A percentile compares a stretch with the other conserved stretches of the same genome.
These are phyloP conservation scores for Neoboletus subvelutipes DNA, from an alignment of 768 basidiomycete species.

Conservation along the genomic window DNA sequence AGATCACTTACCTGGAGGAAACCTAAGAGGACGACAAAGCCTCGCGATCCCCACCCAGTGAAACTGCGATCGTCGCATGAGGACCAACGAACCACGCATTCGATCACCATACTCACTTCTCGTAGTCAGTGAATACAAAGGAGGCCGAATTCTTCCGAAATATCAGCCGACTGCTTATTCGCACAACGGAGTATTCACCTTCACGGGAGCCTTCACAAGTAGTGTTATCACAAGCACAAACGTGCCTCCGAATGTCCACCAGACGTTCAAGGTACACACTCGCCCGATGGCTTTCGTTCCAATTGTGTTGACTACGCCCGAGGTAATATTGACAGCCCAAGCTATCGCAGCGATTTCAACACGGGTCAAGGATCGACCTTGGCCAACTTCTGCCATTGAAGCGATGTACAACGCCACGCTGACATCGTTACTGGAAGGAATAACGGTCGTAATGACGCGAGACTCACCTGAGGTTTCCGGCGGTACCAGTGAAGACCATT, in stretches of 20 bases:
- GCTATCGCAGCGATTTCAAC: slow-evolving; percentile 53
- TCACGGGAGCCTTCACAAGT: slow-evolving; percentile 54
- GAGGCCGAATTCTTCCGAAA: slow-evolving; percentile 45
- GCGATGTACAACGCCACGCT: slow-evolving; percentile 57
- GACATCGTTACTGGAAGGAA: neutral
- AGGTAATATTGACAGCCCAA: slow-evolving; percentile 56
- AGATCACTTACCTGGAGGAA: slow-evolving; percentile 36
- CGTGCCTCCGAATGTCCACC: slow-evolving; percentile 63
- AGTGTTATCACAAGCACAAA: slow-evolving; percentile 55
- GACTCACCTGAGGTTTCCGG: slow-evolving; percentile 51
- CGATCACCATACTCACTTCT: slow-evolving; percentile 40
- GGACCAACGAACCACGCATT: neutral
- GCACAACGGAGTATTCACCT: slow-evolving; percentile 32
- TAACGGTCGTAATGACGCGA: neutral
- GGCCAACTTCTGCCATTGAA: slow-evolving; percentile 50
- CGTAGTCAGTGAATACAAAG: slow-evolving; percentile 57
- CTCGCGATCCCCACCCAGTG: slow-evolving; percentile 53
- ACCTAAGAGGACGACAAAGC: slow-evolving; percentile 57
- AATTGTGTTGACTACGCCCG: slow-evolving; percentile 53
- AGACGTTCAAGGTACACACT: slow-evolving; percentile 55
- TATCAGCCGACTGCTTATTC: neutral
- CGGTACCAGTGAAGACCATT: slow-evolving; percentile 59
- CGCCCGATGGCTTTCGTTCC: slow-evolving; percentile 57
- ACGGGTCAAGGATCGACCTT: slow-evolving; percentile 42
- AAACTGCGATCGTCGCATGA: slow-evolving; percentile 36